Conservation (phyloP, 2,329 filamentous ascomycete species). For the Epichloe elymi region DNA sequence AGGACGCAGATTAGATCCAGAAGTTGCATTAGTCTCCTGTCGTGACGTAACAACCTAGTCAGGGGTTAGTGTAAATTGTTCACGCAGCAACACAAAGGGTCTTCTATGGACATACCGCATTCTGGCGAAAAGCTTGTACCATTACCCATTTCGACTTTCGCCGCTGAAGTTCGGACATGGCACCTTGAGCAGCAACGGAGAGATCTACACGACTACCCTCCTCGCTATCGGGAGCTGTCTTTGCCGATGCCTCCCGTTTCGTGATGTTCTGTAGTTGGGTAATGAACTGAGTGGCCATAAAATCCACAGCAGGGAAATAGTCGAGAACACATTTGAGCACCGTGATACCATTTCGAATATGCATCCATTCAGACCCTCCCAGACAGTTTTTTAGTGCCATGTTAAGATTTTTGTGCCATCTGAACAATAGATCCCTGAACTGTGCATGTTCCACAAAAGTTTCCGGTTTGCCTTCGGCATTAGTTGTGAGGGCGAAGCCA, state of each 20-base stretch:
- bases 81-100: background rate
- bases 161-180: slow-evolving; percentile 56
- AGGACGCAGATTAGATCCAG: slow-evolving; percentile 35
- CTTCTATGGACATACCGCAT: slow-evolving; percentile 34
- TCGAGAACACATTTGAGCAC: slow-evolving; percentile 70
- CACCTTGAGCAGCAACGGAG: slow-evolving; percentile 58
- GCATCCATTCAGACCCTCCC: slow-evolving; percentile 82
- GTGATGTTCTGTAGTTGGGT: slow-evolving; percentile 53
- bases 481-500: slow-evolving; percentile 67
- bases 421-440: slow-evolving; percentile 73
- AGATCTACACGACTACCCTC: slow-evolving; percentile 57
- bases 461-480: slow-evolving; percentile 51
- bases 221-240: slow-evolving; percentile 32
- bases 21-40: slow-evolving; percentile 17
- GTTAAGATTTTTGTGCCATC: slow-evolving; percentile 79
- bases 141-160: slow-evolving; percentile 57
- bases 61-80: background rate
- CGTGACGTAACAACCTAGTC: slow-evolving; percentile 17
- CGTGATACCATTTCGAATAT: slow-evolving; percentile 90
- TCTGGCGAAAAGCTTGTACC: slow-evolving; percentile 58
- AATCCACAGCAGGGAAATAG: slow-evolving; percentile 79
- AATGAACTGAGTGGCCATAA: slow-evolving; percentile 61
- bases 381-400: slow-evolving; percentile 73
- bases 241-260: slow-evolving; percentile 42
- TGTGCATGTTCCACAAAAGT: slow-evolving; percentile 70